These are phyloP conservation scores for Moricandia arvensis DNA, from an alignment of 345 rosid species.

Conservation along the genomic window DNA sequence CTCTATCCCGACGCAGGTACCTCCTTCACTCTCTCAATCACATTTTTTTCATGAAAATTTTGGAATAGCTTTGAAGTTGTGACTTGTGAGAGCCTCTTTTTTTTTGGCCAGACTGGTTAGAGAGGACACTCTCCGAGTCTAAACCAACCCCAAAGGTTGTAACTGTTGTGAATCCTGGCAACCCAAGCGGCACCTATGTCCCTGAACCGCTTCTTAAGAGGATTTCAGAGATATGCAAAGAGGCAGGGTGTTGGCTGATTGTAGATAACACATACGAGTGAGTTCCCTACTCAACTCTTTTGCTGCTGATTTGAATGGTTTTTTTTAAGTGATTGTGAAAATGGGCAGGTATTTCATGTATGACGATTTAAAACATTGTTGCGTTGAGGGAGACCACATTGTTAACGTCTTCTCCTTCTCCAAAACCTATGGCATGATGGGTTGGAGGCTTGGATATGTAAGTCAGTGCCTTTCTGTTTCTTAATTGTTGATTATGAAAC, in stretches of 20 bases:
- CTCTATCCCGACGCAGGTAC: conserved; percentile 92
- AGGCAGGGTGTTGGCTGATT: conserved; percentile 93
- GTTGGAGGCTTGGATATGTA: conserved; percentile 99
- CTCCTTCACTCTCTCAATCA: neutral
- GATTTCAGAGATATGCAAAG: conserved; percentile 75
- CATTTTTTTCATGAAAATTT: too few relatives aligned
- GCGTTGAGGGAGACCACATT: conserved; percentile 86
- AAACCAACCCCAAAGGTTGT: conserved; percentile 91
- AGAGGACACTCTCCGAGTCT: conserved; percentile 58
- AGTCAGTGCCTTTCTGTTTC: conserved; percentile 51
- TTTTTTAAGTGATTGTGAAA: neutral
- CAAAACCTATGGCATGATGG: conserved; percentile 99
- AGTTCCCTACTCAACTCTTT: conserved; percentile 39
- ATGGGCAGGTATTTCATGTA: conserved; percentile 87
- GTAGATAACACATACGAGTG: conserved; percentile 98
- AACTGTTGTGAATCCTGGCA: conserved; percentile 92
- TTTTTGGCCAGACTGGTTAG: conserved; percentile 66
- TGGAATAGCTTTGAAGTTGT: neutral
- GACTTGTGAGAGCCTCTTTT: neutral
- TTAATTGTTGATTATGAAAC: neutral
- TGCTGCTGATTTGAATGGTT: neutral
- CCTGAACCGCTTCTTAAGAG: conserved; percentile 89
- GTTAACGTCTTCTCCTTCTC: conserved; percentile 97
- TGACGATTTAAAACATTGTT: conserved; percentile 80
- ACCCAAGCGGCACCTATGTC: conserved; percentile 88